A percentile compares a stretch with the other conserved stretches of the same genome.
phyloP scores from a whole-genome alignment of 768 basidiomycete species.

The Calvatia gigantea region DNA sequence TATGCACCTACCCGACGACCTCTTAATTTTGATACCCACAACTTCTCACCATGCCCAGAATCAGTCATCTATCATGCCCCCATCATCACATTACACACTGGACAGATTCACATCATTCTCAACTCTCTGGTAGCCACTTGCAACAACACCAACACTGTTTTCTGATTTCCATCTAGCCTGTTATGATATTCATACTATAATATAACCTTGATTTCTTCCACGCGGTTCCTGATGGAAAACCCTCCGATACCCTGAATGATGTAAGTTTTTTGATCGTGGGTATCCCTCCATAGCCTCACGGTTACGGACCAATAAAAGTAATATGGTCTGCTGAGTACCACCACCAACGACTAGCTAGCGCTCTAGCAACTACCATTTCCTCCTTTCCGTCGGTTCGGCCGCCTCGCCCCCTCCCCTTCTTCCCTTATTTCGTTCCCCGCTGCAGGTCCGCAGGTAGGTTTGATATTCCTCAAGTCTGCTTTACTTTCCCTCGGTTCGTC shows the following conservation, averaged over 20 bases:
- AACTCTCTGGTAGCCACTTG: background rate
- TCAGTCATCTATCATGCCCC: background rate
- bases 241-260: too few species aligned
- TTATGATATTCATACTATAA: slow-evolving; percentile 9
- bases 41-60: background rate
- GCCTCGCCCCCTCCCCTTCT: background rate
- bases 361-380: background rate
- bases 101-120: background rate
- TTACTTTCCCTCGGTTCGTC: background rate
- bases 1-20: background rate
- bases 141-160: background rate
- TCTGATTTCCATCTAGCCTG: background rate
- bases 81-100: background rate
- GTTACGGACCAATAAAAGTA: too few species aligned
- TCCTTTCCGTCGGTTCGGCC: background rate
- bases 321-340: background rate
- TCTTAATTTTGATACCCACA: background rate
- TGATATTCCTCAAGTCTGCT: background rate
- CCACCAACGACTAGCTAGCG: background rate
- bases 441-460: slow-evolving; percentile 6
- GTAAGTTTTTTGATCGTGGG: background rate
- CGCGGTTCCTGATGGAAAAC: background rate
- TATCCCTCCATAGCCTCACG: background rate
- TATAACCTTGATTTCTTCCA: background rate
- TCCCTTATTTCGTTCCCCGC: background rate